Base-by-base conservation (phyloP, 1,284 basidiomycete genomes). In the Cutaneotrichosporon mucoides region DNA sequence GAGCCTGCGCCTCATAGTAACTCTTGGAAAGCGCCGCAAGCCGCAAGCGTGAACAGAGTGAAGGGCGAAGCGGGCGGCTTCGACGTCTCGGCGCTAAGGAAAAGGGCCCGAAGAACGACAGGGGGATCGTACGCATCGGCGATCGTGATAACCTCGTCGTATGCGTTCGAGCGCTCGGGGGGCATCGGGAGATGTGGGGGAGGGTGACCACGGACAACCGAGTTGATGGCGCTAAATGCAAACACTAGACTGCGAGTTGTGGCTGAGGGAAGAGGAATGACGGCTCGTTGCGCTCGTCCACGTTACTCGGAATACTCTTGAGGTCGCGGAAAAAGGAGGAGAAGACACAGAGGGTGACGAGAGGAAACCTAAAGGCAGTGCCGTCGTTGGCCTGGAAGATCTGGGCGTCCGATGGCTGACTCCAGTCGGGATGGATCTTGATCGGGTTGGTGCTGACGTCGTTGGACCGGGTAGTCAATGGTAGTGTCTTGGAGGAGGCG, bases 241-340 rank as follows among this genome's bases (percentile, higher is more conserved):
- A 47, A 38, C 11, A 10, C 44, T 6, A 46, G 38, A 4, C n/a
- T 36, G 5, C 5, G 13, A 13, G 36, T 13, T 2, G 53, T 50
- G 11, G 52, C 53, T 3, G 47, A 50, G 3, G 38, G 52, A 5
- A 59, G 53, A 4, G 47, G 52, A 12, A 55, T 55, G 24, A 47
- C 24, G 24, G 24, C 24, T 24, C 41, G 16, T 15, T n/a, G 16
- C 12, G 13, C 11, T 43, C 13, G 34, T 10, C 33, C 13, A 15
- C 42, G 33, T 36, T 36, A 9, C 15, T 4, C 4, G 24, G 50
- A 2, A 58, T 44, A 2, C 15, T n/a, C 24, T 16, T 8, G 24
- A 60, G 24, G 34, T 43, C 35, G 2, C 13, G 10, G 42, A 60
- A 60, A 53, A 60, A 50, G 2, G 53, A 44, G 34, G 58, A 60